phyloP scores from a whole-genome alignment of 495 filamentous ascomycete species.

The Pseudomonodictys pantanalensis region DNA sequence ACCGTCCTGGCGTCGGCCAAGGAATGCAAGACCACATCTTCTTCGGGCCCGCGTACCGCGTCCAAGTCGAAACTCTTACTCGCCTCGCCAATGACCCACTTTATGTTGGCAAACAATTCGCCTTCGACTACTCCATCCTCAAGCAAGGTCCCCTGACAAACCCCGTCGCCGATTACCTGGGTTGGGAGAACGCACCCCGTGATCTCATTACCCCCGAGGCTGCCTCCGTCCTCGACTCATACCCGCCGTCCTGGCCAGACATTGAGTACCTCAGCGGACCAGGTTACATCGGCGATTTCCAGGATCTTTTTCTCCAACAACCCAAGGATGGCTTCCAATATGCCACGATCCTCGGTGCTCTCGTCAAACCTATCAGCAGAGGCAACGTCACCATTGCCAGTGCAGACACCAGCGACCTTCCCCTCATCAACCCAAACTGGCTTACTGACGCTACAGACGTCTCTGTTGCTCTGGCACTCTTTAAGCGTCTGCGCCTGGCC shows the following conservation, averaged over 20 bases:
- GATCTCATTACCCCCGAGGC: slow-evolving; percentile 3
- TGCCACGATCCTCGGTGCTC: slow-evolving; percentile 6
- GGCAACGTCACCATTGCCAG: slow-evolving; percentile 30
- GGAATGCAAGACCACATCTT: slow-evolving; percentile 30
- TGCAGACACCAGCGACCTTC: slow-evolving; percentile 15
- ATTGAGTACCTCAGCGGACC: slow-evolving; percentile 3
- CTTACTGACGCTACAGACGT: slow-evolving; percentile 29
- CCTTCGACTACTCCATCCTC: neutral
- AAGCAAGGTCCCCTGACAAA: neutral
- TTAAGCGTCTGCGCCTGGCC: slow-evolving; percentile 28
- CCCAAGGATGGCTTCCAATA: slow-evolving; percentile 8
- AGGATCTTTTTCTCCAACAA: slow-evolving; percentile 1
- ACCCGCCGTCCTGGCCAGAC: slow-evolving; percentile 31
- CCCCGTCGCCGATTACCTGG: slow-evolving; percentile 42
- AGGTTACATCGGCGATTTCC: neutral
- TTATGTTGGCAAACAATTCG: neutral
- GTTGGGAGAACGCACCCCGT: slow-evolving; percentile 48
- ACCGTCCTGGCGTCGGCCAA: slow-evolving; percentile 25
- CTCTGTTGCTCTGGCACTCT: slow-evolving; percentile 26
- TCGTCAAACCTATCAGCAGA: slow-evolving; percentile 23
- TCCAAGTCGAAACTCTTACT: neutral
- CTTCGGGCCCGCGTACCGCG: slow-evolving; percentile 7
- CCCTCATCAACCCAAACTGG: slow-evolving; percentile 33
- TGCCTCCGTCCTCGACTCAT: neutral
- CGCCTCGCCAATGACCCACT: neutral